Percentiles rank a stretch among this genome's conserved stretches.
These are phyloP conservation scores for Pleurotus giganteus DNA, from an alignment of 768 basidiomycete genomes.

Conservation along the genomic window DNA sequence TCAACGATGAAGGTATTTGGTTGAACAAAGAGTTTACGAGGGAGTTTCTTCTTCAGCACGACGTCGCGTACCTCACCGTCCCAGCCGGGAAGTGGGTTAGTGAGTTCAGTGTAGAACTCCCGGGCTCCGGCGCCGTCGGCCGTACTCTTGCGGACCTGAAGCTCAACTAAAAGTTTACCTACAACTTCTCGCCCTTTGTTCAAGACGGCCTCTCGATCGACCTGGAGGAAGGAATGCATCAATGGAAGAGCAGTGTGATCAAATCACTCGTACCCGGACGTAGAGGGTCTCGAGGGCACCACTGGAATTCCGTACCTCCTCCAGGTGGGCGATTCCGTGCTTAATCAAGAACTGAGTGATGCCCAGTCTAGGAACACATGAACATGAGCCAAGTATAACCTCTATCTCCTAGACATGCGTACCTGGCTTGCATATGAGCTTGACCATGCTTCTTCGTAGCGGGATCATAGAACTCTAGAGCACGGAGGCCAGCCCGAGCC, in stretches of 20 bases:
- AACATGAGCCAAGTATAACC: neutral
- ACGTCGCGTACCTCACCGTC: constrained; percentile 72
- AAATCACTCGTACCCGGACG: constrained; percentile 50
- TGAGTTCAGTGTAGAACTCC: constrained; percentile 75
- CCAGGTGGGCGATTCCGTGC: constrained; percentile 65
- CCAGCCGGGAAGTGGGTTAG: constrained; percentile 71
- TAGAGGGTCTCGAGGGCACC: constrained; percentile 67
- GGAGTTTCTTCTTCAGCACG: constrained; percentile 77
- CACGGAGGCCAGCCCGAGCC: constrained; percentile 81
- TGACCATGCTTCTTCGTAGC: constrained; percentile 80
- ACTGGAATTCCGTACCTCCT: constrained; percentile 58
- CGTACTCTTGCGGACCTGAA: constrained; percentile 84
- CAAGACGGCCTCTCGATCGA: constrained; percentile 71
- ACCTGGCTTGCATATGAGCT: constrained; percentile 91
- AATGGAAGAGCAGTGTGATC: neutral
- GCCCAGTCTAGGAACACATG: constrained; percentile 54
- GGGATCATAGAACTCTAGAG: constrained; percentile 83
- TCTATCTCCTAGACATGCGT: constrained; percentile 16
- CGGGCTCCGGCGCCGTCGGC: constrained; percentile 82
- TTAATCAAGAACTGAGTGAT: constrained; percentile 79
- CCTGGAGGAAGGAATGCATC: constrained; percentile 32
- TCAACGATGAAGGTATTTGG: constrained; percentile 72
- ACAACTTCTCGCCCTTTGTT: constrained; percentile 61
- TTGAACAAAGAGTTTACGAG: constrained; percentile 84
- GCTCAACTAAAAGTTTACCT: constrained; percentile 72